Evolutionary conservation across 257 asterid genomes (phyloP), one percentile per base, ranked within the genome.

Genomic region (Capsicum baccatum): DNA sequence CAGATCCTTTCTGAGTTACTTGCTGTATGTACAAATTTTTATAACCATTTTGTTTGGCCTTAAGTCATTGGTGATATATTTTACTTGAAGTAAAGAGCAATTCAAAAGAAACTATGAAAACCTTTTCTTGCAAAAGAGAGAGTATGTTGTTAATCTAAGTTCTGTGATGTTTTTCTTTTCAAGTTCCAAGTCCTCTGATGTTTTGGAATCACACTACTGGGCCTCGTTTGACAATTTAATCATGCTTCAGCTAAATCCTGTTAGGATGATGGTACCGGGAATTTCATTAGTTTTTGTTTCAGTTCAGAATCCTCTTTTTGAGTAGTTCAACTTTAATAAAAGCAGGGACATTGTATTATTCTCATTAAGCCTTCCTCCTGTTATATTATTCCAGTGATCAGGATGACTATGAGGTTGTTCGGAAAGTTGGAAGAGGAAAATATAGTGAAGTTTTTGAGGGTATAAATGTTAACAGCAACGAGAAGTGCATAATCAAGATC

Each of bases 361-460:
- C 58, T 79, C 79, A 55, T 78, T 79, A 56, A 66, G 84, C 63
- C 80, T 69, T 67, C 48, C 85, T 81, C 12, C 42, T 86, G 33
- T 19, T 8, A 39, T 85, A 55, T n/a, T 78, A 59, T 88, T 83
- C 76, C 92, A 95, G 99, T 13, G 97, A 92, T 80, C 98, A 95
- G 88, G 98, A 95, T 88, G 97, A 94, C 68, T 95, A 95, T 81
- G 99, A 95, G 89, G 94, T 95, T 66, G 97, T 95, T 84, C 96
- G 99, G 58, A 94, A 94, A 90, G 99, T 95, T 64, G 99, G 99
- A 85, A 94, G 98, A 90, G 99, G 99, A 56, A 95, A 95, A 85
- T 95, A 95, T 88, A 95, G 99, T 84, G 99, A 95, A 89, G 99
- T 95, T 62, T 95, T 95, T 89, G 99, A 94, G 91, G 99, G 99